Percentiles rank a stretch among this genome's conserved stretches.
Conservation (phyloP, 441 rosid species). For the Pelargonium exstipulatum region DNA sequence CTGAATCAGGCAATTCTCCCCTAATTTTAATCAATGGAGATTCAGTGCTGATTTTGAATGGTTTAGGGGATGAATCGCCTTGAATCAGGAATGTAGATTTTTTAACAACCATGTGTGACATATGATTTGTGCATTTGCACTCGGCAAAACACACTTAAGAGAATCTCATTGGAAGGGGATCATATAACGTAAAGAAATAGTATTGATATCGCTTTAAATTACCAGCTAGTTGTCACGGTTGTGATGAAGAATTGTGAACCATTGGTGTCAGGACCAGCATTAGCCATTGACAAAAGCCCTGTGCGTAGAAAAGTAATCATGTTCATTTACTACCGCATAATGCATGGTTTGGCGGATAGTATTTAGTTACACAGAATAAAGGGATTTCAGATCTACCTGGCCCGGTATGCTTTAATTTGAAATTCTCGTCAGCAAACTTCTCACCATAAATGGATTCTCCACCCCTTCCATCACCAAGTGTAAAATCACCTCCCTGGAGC, state of each 20-base stretch:
- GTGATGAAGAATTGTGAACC: conserved; percentile 71
- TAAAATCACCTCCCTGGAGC: conserved; percentile 93
- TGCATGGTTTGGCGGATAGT: not conserved
- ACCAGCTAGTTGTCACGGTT: conserved; percentile 55
- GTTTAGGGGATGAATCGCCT: too few species aligned
- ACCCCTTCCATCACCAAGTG: conserved; percentile 79
- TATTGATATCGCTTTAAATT: conserved; percentile 11
- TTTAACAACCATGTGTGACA: too few species aligned
- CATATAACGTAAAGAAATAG: not conserved
- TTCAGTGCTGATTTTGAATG: too few species aligned
- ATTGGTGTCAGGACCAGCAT: conserved; percentile 58
- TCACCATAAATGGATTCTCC: conserved; percentile 92
- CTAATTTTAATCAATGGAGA: too few species aligned
- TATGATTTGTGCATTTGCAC: too few species aligned
- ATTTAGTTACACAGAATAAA: not conserved
- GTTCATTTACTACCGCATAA: not conserved
- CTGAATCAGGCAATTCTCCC: too few species aligned
- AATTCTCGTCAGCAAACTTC: conserved; percentile 79
- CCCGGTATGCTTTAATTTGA: conserved; percentile 80
- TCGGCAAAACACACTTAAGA: too few species aligned
- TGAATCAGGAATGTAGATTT: too few species aligned
- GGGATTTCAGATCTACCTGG: conserved; percentile 42
- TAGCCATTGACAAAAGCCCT: conserved; percentile 65
- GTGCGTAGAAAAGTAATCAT: not conserved
- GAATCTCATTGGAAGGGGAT: not conserved